Conservation (phyloP, 805 yeast species). For the Ascoidea asiatica region DNA sequence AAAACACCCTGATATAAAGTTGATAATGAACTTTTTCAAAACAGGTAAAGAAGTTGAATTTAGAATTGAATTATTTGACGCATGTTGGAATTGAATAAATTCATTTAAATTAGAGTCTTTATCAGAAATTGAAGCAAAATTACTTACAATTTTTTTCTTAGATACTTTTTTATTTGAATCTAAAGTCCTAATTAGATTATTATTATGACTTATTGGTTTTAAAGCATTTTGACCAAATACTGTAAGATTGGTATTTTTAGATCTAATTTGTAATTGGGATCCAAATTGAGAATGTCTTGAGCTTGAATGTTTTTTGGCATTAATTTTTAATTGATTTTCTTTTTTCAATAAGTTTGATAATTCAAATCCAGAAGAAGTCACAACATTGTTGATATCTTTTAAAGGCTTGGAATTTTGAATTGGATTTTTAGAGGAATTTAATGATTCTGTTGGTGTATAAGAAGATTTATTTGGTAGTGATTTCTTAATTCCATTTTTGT, state of each 20-base stretch:
- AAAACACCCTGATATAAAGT: conserved; percentile 64
- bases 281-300: conserved; percentile 90
- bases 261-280: conserved; percentile 60
- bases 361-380: conserved; percentile 24
- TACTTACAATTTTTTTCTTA: too few species aligned
- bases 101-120: too few species aligned
- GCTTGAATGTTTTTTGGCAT: conserved; percentile 35
- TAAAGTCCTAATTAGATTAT: too few species aligned
- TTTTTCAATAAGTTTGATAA: conserved; percentile 39
- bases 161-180: too few species aligned
- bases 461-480: background rate
- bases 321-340: conserved; percentile 42
- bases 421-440: background rate
- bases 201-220: too few species aligned
- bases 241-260: conserved; percentile 45
- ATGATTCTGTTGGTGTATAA: background rate
- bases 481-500: background rate
- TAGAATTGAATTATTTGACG: too few species aligned
- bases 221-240: conserved; percentile 65
- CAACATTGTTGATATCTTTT: conserved; percentile 4
- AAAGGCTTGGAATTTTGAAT: background rate
- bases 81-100: too few species aligned
- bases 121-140: too few species aligned
- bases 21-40: conserved; percentile 33
- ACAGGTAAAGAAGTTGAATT: too few species aligned